Conservation (phyloP, 305 asterid species). For the Fraxinus greggii region DNA sequence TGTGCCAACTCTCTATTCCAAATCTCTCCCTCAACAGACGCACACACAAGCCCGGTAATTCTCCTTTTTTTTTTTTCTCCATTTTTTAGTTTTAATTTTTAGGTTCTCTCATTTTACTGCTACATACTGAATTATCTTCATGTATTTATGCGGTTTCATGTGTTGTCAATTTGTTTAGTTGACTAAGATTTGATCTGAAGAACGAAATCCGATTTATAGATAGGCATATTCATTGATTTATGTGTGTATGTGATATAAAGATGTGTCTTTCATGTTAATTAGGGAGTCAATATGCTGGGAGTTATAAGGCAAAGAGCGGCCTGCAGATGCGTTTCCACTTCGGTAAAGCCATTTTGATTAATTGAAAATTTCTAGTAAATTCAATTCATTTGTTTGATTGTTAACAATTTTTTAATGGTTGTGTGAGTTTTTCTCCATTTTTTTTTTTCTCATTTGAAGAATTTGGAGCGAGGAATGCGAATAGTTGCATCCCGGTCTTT, state of each 20-base stretch:
- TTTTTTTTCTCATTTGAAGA: background rate
- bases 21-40: background rate
- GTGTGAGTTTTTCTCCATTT: background rate
- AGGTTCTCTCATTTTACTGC: background rate
- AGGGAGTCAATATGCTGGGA: conserved; percentile 29
- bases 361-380: background rate
- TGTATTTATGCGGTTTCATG: background rate
- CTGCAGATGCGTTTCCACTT: conserved; percentile 21
- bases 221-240: background rate
- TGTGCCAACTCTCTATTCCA: background rate
- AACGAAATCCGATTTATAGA: background rate
- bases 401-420: background rate
- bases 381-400: background rate
- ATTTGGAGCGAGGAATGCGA: conserved; percentile 16
- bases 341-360: conserved; percentile 18
- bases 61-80: background rate
- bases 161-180: background rate
- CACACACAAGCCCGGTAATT: background rate
- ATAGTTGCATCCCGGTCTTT: conserved; percentile 33
- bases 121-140: background rate
- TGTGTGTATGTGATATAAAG: background rate
- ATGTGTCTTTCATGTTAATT: background rate
- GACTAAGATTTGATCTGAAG: background rate
- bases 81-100: background rate
- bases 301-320: conserved; percentile 24